Evolutionary conservation across 2,329 filamentous ascomycete genomes (phyloP).

Genomic region (Parastagonospora avenae): DNA sequence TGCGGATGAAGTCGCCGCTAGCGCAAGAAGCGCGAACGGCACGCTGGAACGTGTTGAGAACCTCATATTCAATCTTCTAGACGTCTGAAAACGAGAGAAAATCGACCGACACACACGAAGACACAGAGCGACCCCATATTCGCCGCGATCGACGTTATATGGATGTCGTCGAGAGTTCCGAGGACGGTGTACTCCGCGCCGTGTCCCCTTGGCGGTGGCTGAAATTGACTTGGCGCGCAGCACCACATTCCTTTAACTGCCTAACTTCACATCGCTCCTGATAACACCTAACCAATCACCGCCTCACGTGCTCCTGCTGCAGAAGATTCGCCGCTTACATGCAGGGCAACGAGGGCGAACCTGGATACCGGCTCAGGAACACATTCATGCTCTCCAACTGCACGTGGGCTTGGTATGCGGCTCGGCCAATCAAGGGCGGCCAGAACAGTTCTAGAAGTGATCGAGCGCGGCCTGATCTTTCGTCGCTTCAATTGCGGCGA

Average conservation of each 20-base stretch:
- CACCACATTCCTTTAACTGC: slow-evolving; percentile 29
- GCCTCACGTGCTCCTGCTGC: slow-evolving; percentile 29
- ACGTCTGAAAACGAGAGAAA: neutral
- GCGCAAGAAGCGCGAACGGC: slow-evolving; percentile 26
- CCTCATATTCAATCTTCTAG: slow-evolving; percentile 23
- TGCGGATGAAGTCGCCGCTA: slow-evolving; percentile 18
- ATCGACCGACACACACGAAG: slow-evolving; percentile 1
- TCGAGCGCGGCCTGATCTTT: neutral
- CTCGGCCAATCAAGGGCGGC: neutral
- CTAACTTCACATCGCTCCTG: slow-evolving; percentile 16
- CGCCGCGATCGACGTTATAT: slow-evolving; percentile 18
- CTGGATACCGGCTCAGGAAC: slow-evolving; percentile 18
- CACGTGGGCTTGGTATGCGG: slow-evolving; percentile 13
- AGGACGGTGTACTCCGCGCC: slow-evolving; percentile 13
- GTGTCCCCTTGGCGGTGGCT: slow-evolving; percentile 24
- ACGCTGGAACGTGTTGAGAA: slow-evolving; percentile 16
- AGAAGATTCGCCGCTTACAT: slow-evolving; percentile 8
- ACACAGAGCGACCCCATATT: neutral
- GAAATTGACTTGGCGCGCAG: slow-evolving; percentile 19
- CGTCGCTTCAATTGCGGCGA: neutral
- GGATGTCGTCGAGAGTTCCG: slow-evolving; percentile 2
- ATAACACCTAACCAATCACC: slow-evolving; percentile 35
- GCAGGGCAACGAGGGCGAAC: slow-evolving; percentile 10
- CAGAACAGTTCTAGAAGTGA: neutral
- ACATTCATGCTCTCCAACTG: neutral